These are phyloP conservation scores for Boletus rubescentipes DNA, from an alignment of 768 basidiomycete species.

Conservation along the genomic window DNA sequence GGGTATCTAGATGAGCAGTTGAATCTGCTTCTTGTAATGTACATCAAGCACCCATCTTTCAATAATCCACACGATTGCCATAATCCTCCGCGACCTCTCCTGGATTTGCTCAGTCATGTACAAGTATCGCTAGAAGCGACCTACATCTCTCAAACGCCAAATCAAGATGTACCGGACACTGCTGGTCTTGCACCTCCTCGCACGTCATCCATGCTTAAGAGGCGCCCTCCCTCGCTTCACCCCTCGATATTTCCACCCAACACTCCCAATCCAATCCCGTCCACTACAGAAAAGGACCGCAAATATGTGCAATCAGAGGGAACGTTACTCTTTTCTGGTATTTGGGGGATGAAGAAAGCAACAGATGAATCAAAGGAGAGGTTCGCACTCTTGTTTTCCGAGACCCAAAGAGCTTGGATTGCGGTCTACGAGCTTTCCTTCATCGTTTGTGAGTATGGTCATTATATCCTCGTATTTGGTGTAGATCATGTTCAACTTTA, in stretches of 20 bases:
- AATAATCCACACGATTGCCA: constrained; percentile 22
- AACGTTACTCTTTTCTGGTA: constrained; percentile 62
- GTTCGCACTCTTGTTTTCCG: constrained; percentile 68
- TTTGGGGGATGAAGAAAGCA: constrained; percentile 65
- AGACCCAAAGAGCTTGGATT: constrained; percentile 63
- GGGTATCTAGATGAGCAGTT: constrained; percentile 52
- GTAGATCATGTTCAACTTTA: constrained; percentile 3
- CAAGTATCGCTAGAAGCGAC: constrained; percentile 81
- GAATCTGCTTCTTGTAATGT: constrained; percentile 45
- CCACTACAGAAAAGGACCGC: constrained; percentile 67
- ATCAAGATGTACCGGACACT: constrained; percentile 38
- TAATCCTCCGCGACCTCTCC: constrained; percentile 39
- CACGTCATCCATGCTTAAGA: constrained; percentile 43
- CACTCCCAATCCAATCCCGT: constrained; percentile 84
- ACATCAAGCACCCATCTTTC: constrained; percentile 34
- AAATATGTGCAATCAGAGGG: constrained; percentile 81
- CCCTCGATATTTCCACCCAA: constrained; percentile 77
- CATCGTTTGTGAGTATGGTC: constrained; percentile 67
- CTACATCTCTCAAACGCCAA: constrained; percentile 59
- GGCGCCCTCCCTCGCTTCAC: constrained; percentile 38
- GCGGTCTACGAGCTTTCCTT: constrained; percentile 75
- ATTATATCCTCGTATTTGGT: not conserved
- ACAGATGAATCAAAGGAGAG: constrained; percentile 48
- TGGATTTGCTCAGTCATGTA: constrained; percentile 63
- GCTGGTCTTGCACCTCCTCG: constrained; percentile 51